Base-by-base conservation (phyloP, 2,329 filamentous ascomycete species). In the Colletotrichum sidae region DNA sequence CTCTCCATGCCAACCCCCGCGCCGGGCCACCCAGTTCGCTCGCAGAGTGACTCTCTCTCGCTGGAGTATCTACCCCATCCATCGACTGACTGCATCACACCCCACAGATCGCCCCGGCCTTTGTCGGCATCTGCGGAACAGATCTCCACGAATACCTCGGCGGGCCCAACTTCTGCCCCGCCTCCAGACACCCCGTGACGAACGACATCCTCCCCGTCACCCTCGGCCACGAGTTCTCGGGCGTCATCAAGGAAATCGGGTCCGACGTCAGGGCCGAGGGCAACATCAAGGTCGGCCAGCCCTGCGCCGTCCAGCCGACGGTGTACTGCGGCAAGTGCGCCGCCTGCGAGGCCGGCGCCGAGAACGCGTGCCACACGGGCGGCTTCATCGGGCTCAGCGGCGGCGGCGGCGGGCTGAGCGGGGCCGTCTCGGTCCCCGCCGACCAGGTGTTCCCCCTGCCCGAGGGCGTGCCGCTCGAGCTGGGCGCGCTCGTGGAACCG, bases 151-250 rank as follows among this genome's bases (percentile, higher is more conserved):
- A 75, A 50, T 77, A 74, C 65, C 65, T 72, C 13, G 68, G 70
- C 45, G 73, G 73, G n/a, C 71, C 71, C 1, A 71, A 71, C 59
- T 69, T 75, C 41, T 71, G 75, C 53, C 74, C 74, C 34, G 69
- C 68, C 34, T 67, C 65, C 33, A 85, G 86, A 1, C 88, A 90
- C 69, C 83, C 83, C 2, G 72, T 89, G 10, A 90, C 87, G 1
- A 78, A 82, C 46, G 84, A 85, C 54, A 79, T 76, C 4, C 79
- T 86, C 39, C 88, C 88, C 8, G 80, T 89, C 33, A 86, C 81
- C 1, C 77, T 90, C 37, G 88, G 88, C 46, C 88, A 90, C 71
- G 88, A 90, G 72, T 87, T 90, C 74, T 85, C 82, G 11, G 88
- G 87, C 15, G 82, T 81, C 2, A 76, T 91, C 42, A 79, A 82